A percentile compares a stretch with the other conserved stretches of the same genome.
Evolutionary conservation across 495 filamentous ascomycete species (phyloP).

Genomic region (Xylona heveae): DNA sequence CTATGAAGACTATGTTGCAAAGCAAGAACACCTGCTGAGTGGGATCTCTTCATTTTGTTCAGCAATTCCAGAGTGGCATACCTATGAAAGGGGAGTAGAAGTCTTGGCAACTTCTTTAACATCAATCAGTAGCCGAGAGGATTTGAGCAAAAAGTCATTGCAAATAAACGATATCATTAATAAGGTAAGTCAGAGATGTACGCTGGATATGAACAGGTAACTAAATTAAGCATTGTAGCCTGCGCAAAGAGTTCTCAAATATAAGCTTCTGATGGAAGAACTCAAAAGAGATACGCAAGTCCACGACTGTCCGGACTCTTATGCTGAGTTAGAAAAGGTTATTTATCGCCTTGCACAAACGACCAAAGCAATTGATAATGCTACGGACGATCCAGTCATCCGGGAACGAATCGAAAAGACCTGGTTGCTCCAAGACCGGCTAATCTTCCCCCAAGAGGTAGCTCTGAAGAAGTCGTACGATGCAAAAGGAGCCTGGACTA

Average conservation of each 20-base stretch:
- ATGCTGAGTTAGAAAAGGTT: constrained; percentile 56
- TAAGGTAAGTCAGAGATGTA: constrained; percentile 34
- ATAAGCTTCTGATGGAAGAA: constrained; percentile 70
- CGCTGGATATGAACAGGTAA: not conserved
- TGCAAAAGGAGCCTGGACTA: not conserved
- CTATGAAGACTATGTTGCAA: constrained; percentile 75
- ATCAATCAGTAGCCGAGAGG: constrained; percentile 41
- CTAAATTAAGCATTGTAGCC: constrained; percentile 33
- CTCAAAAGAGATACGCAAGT: constrained; percentile 63
- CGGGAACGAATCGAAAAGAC: constrained; percentile 36
- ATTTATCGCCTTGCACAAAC: constrained; percentile 49
- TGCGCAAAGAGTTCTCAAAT: constrained; percentile 83
- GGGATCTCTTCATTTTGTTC: constrained; percentile 49
- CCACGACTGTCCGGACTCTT: constrained; percentile 59
- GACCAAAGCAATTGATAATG: constrained; percentile 55
- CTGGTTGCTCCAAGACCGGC: constrained; percentile 58
- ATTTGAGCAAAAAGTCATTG: constrained; percentile 48
- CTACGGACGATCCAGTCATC: constrained; percentile 26
- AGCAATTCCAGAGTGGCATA: constrained; percentile 52
- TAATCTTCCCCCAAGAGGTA: constrained; percentile 54
- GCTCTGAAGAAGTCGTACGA: constrained; percentile 5
- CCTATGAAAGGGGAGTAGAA: constrained; percentile 75
- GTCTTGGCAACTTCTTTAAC: constrained; percentile 55
- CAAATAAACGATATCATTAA: constrained; percentile 73
- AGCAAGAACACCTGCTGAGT: constrained; percentile 64